These are phyloP conservation scores for Penicillium italicum DNA, from an alignment of 2,329 filamentous ascomycete genomes.

Conservation along the genomic window DNA sequence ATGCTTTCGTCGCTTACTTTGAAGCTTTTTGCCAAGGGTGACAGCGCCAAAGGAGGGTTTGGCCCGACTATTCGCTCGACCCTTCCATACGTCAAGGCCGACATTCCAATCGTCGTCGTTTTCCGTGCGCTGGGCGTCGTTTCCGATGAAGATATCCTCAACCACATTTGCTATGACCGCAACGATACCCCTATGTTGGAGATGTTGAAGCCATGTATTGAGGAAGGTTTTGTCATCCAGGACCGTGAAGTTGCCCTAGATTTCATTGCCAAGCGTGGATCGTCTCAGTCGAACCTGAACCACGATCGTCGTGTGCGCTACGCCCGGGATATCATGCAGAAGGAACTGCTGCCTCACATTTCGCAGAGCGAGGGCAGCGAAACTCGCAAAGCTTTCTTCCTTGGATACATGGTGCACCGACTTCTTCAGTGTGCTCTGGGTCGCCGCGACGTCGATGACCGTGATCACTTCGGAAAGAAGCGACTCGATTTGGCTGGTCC, in stretches of 20 bases:
- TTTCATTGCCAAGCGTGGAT: slow-evolving; percentile 90
- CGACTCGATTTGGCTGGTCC: slow-evolving; percentile 92
- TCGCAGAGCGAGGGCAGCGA: slow-evolving; percentile 93
- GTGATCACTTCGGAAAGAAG: slow-evolving; percentile 99
- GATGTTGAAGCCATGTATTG: slow-evolving; percentile 94
- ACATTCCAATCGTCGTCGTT: slow-evolving; percentile 90
- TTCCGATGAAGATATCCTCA: slow-evolving; percentile 95
- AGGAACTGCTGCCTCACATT: slow-evolving; percentile 94
- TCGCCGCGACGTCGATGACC: slow-evolving; percentile 88
- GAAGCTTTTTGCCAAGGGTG: slow-evolving; percentile 83
- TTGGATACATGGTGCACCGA: slow-evolving; percentile 98
- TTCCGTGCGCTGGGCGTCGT: slow-evolving; percentile 95
- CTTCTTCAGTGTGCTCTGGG: slow-evolving; percentile 90
- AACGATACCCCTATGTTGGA: slow-evolving; percentile 96
- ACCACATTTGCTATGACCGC: slow-evolving; percentile 94
- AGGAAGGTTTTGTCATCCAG: slow-evolving; percentile 94
- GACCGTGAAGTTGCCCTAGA: slow-evolving; percentile 91
- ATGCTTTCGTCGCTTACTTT: slow-evolving; percentile 90
- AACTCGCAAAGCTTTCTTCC: slow-evolving; percentile 93
- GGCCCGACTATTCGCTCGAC: slow-evolving; percentile 87
- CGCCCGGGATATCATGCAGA: slow-evolving; percentile 90
- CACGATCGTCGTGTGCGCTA: slow-evolving; percentile 87
- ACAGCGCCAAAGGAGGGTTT: slow-evolving; percentile 71
- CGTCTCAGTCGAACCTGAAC: slow-evolving; percentile 65
- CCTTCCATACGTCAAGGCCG: slow-evolving; percentile 87